Base-by-base conservation (phyloP, 306 rosid species). In the Vigna reflexopilosa region DNA sequence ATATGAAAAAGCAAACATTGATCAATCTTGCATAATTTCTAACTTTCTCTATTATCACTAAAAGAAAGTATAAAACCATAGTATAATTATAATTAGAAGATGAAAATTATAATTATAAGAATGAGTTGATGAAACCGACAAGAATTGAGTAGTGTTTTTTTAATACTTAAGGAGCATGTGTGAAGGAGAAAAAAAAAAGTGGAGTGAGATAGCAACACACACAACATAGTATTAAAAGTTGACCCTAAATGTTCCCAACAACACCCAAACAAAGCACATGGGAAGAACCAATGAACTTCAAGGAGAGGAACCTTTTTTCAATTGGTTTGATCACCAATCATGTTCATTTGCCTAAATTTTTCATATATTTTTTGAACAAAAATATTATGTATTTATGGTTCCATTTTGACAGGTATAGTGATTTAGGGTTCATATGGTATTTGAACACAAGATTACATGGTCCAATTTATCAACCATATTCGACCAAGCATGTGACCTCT, bases 181-280 rank as follows among this genome's bases (percentile, higher is more conserved):
- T 45, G 75, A 68, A 66, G 77, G 47, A 59, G 13, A 70, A 50
- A 62, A 64, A 64, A 72, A 69, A 68, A 58, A 45, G 76, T 72
- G 57, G 78, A 75, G 1, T 34, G 58, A 55, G 52, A 45, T 49
- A 70, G 16, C n/a, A 42, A 42, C 55, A 63, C 4, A 63, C 6
- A 67, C 28, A 26, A 26, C 40, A 80, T 54, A 51, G 38, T 63
- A 64, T 36, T 50, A 71, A 42, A 62, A 57, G 67, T 78, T 78
- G 87, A 82, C 91, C 90, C 88, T 44, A 64, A 50, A 75, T 86
- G 89, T 81, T 84, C 71, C 86, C 83, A 81, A 65, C 42, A 5
- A 79, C 75, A 73, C 77, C 69, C 45, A 49, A 45, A 49, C 20
- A 14, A 24, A 70, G 85, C 90, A 89, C 87, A 86, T 89, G 89